Conservation (phyloP, 352 stramenopile genomes). For the Thraustochytrium sp. region DNA sequence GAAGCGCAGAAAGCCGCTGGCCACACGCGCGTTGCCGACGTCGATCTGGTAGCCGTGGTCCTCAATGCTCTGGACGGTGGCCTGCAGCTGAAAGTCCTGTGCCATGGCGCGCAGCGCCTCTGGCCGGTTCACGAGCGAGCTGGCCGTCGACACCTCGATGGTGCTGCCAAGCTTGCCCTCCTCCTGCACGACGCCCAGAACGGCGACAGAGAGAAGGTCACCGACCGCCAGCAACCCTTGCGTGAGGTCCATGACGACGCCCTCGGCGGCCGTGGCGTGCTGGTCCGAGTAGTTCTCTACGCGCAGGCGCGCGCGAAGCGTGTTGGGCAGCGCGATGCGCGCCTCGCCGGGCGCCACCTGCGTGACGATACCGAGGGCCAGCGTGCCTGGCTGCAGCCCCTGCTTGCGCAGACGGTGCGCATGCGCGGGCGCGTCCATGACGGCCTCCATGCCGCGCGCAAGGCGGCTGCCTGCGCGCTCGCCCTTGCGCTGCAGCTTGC, state of each 20-base stretch:
- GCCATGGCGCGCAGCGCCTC: not conserved
- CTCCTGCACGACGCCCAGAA: not conserved
- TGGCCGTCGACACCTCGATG: not conserved
- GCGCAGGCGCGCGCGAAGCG: not conserved
- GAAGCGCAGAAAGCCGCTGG: not conserved
- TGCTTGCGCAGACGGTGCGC: not conserved
- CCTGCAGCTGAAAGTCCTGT: not conserved
- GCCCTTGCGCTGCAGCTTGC: not conserved
- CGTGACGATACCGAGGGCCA: not conserved
- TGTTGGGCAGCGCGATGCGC: not conserved
- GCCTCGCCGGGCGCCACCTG: not conserved
- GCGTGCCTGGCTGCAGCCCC: not conserved
- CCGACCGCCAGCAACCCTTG: not conserved
- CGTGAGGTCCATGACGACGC: not conserved
- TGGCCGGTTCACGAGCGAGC: not conserved
- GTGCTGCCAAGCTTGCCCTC: not conserved
- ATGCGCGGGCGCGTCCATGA: not conserved
- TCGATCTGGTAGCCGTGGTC: slow-evolving; percentile 32
- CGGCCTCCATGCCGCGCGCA: no score
- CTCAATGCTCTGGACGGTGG: not conserved
- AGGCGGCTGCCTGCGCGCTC: not conserved
- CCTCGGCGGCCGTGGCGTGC: not conserved
- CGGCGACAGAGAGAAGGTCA: not conserved
- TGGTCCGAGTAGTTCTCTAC: slow-evolving; percentile 1
- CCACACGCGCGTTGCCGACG: not conserved